Percentiles rank a stretch among this genome's conserved stretches.
Conservation (phyloP, 345 rosid genomes). For the Brassica rapa region DNA sequence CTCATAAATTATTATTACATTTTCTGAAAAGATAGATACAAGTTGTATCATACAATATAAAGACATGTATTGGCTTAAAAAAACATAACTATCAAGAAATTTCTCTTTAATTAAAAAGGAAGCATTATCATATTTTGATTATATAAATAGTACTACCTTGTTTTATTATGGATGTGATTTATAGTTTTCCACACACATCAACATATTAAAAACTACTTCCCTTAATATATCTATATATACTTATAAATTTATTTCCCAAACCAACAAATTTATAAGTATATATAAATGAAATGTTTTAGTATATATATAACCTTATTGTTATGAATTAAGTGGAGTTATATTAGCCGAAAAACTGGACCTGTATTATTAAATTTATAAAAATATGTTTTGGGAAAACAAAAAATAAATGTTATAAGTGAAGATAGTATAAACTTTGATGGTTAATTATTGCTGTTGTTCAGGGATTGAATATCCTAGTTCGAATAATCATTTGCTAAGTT, state of each 20-base stretch:
- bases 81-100: not conserved
- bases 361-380: not conserved
- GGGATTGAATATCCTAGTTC: not conserved
- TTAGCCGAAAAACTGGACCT: not conserved
- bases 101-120: not conserved
- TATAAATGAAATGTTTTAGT: not conserved
- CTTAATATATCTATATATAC: not conserved
- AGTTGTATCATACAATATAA: not conserved
- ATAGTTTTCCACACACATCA: not conserved
- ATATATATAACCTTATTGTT: not conserved
- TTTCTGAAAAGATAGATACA: not conserved
- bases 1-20: constrained; percentile 6
- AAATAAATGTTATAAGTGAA: not conserved
- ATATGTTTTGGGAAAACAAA: not conserved
- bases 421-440: not conserved
- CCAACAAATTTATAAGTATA: not conserved
- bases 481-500: not conserved
- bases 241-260: not conserved
- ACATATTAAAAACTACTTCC: not conserved
- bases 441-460: not conserved
- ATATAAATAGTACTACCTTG: not conserved
- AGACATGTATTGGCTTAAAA: not conserved
- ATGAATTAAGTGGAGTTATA: not conserved
- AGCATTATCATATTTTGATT: not conserved
- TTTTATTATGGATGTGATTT: not conserved